Evolutionary conservation across 805 yeast genomes (phyloP).

Genomic region (Starmerella ratchasimensis): DNA sequence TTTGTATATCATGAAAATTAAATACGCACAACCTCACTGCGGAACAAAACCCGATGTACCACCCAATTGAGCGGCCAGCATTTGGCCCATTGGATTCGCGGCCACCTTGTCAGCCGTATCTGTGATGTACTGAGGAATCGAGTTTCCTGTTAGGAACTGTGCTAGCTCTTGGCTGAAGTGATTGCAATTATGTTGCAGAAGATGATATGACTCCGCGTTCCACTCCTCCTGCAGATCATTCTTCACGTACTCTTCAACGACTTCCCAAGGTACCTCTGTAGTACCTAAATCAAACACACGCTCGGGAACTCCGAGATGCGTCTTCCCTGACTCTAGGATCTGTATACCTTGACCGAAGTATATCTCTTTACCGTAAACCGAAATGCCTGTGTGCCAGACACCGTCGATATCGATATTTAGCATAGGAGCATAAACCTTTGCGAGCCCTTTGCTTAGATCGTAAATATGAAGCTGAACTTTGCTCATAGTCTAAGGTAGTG

Average conservation of each 20-base stretch:
- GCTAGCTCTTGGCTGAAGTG: conserved; percentile 47
- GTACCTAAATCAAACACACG: conserved; percentile 41
- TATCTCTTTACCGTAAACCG: conserved; percentile 43
- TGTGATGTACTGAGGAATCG: conserved; percentile 40
- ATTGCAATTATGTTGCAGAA: conserved; percentile 54
- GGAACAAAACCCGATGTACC: conserved; percentile 2
- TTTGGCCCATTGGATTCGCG: conserved; percentile 38
- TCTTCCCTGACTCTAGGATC: conserved; percentile 35
- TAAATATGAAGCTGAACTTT: conserved; percentile 44
- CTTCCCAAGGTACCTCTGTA: conserved; percentile 39
- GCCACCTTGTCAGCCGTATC: conserved; percentile 41
- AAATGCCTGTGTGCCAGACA: conserved; percentile 48
- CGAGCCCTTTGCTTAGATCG: conserved; percentile 51
- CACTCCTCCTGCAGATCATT: conserved; percentile 36
- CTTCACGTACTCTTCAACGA: conserved; percentile 39
- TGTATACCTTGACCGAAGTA: conserved; percentile 49
- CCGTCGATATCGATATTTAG: conserved; percentile 46
- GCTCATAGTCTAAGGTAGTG: conserved; percentile 9
- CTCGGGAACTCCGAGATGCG: conserved; percentile 47
- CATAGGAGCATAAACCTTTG: conserved; percentile 29
- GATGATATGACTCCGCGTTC: conserved; percentile 37
- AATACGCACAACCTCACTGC: not conserved
- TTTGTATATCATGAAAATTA: not conserved
- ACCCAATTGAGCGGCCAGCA: conserved; percentile 30
- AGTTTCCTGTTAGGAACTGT: conserved; percentile 44